phyloP scores from a whole-genome alignment of 495 filamentous ascomycete genomes.

The Neurospora sp. region DNA sequence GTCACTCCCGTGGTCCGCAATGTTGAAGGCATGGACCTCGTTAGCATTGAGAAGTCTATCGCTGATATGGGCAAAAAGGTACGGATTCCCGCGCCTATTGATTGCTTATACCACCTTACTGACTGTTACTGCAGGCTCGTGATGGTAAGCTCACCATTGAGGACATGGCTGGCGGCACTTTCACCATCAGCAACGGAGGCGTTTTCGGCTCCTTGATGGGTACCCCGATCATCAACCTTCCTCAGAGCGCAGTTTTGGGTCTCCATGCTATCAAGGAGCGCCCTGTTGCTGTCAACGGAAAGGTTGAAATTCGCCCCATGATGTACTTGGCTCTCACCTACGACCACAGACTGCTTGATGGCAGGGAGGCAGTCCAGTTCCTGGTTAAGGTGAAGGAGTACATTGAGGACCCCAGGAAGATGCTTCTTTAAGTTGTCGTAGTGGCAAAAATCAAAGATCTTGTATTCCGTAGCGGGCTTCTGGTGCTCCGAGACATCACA shows the following conservation, averaged over 20 bases:
- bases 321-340: slow-evolving; percentile 98
- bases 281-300: slow-evolving; percentile 79
- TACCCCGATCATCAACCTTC: slow-evolving; percentile 98
- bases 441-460: not conserved
- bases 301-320: slow-evolving; percentile 92
- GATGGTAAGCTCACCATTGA: slow-evolving; percentile 97
- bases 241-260: slow-evolving; percentile 89
- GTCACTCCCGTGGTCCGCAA: slow-evolving; percentile 96
- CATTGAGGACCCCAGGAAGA: slow-evolving; percentile 90
- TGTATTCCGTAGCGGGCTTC: not conserved
- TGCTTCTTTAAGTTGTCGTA: slow-evolving; percentile 51
- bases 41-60: slow-evolving; percentile 86
- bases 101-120: slow-evolving; percentile 6
- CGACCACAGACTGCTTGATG: slow-evolving; percentile 91
- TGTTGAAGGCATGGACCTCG: slow-evolving; percentile 73
- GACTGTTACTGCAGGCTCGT: slow-evolving; percentile 52
- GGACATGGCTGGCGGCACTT: slow-evolving; percentile 98
- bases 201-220: slow-evolving; percentile 74
- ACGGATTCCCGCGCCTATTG: not conserved
- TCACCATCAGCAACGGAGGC: slow-evolving; percentile 92
- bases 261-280: slow-evolving; percentile 98
- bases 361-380: slow-evolving; percentile 93
- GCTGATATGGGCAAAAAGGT: slow-evolving; percentile 94
- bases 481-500: not conserved
- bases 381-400: slow-evolving; percentile 97